phyloP scores from a whole-genome alignment of 331 rosid genomes.

The Cydonia oblonga region DNA sequence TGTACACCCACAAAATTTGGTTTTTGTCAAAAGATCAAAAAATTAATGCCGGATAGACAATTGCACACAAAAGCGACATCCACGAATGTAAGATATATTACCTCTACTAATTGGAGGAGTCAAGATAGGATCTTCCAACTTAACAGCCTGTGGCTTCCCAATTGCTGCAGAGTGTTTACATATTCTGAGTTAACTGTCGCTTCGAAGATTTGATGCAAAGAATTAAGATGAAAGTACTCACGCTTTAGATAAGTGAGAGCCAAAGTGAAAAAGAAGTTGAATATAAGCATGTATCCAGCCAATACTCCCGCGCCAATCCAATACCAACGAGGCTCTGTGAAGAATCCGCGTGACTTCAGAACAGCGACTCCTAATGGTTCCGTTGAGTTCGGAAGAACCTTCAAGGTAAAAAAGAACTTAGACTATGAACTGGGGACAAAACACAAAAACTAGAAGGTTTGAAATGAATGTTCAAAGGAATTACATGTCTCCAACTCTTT shows the following conservation, averaged over 20 bases:
- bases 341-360: slow-evolving; percentile 42
- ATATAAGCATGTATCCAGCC: slow-evolving; percentile 29
- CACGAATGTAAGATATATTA: neutral
- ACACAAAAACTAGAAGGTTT: neutral
- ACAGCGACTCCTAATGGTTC: slow-evolving; percentile 40
- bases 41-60: neutral
- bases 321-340: slow-evolving; percentile 39
- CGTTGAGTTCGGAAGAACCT: slow-evolving; percentile 30
- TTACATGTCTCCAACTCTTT: slow-evolving; percentile 39
- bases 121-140: slow-evolving; percentile 16
- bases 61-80: neutral
- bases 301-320: slow-evolving; percentile 51
- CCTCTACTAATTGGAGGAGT: slow-evolving; percentile 6
- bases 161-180: slow-evolving; percentile 20
- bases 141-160: slow-evolving; percentile 24
- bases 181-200: neutral
- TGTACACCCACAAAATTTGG: neutral
- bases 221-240: slow-evolving; percentile 15
- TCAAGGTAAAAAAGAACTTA: slow-evolving; percentile 8
- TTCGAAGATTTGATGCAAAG: neutral
- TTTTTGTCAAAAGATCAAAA: neutral
- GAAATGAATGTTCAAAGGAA: neutral
- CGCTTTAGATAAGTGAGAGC: slow-evolving; percentile 46
- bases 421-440: neutral
- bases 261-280: slow-evolving; percentile 37